Percentiles rank a stretch among this genome's conserved stretches.
Evolutionary conservation across 129 eudicot species (phyloP).

Genomic region (Centaurea solstitialis): DNA sequence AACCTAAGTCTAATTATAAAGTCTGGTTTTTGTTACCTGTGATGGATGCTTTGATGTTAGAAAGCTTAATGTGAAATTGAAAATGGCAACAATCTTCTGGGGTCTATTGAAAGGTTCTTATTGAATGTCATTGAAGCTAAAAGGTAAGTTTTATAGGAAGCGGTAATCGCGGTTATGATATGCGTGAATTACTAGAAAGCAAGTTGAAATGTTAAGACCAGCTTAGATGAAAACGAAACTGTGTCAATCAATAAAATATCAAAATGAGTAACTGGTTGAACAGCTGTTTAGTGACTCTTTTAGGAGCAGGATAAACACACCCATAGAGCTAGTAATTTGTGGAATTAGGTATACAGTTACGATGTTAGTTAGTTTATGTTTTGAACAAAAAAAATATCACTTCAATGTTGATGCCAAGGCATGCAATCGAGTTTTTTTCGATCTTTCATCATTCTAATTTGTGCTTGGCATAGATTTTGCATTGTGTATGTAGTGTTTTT

Average conservation of each 20-base stretch:
- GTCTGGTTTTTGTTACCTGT: too few relatives aligned
- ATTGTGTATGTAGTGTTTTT: too few relatives aligned
- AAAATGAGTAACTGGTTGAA: not conserved
- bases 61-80: too few relatives aligned
- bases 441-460: too few relatives aligned
- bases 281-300: not conserved
- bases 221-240: not conserved
- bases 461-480: not conserved
- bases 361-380: not conserved
- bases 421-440: not conserved
- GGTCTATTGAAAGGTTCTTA: too few relatives aligned
- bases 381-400: too few relatives aligned
- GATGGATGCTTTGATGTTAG: too few relatives aligned
- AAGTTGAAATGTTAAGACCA: not conserved
- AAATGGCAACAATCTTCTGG: too few relatives aligned
- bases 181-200: not conserved
- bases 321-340: not conserved
- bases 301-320: not conserved
- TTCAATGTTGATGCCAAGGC: not conserved
- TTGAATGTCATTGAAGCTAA: too few relatives aligned
- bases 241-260: not conserved
- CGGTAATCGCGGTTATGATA: not conserved
- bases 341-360: not conserved
- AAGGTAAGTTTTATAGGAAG: not conserved
- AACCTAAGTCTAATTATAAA: too few relatives aligned